Evolutionary conservation across 345 rosid species (phyloP).

Genomic region (Erucastrum elatum): DNA sequence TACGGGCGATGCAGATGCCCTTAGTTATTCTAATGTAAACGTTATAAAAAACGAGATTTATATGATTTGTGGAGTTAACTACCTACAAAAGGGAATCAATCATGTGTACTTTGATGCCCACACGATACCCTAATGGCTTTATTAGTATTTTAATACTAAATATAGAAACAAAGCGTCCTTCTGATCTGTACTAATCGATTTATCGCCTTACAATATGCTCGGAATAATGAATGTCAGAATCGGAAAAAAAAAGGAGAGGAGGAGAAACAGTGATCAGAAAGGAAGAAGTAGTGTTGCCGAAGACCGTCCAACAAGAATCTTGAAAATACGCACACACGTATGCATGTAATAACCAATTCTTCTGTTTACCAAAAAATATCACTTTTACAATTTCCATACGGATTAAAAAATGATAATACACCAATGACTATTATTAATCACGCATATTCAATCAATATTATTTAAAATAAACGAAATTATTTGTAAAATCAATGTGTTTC

Average conservation of each 20-base stretch:
- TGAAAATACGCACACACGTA: slow-evolving; percentile 9
- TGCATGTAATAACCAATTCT: background rate
- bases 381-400: too few relatives aligned
- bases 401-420: too few relatives aligned
- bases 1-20: too few relatives aligned
- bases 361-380: too few relatives aligned
- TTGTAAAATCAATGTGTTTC: too few relatives aligned
- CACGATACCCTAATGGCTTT: slow-evolving; percentile 2
- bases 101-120: slow-evolving; percentile 3
- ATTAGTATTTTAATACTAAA: background rate
- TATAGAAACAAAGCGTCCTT: slow-evolving; percentile 14
- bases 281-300: background rate
- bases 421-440: too few relatives aligned
- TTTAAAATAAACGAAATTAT: too few relatives aligned
- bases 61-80: slow-evolving; percentile 1
- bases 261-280: slow-evolving; percentile 34
- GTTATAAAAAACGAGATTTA: background rate
- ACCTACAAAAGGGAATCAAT: slow-evolving; percentile 2
- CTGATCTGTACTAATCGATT: slow-evolving; percentile 17
- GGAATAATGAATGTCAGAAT: slow-evolving; percentile 22
- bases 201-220: background rate
- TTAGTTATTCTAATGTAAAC: background rate
- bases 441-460: too few relatives aligned
- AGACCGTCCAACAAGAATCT: slow-evolving; percentile 34
- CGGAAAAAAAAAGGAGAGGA: slow-evolving; percentile 25